Base-by-base conservation (phyloP, 768 basidiomycete genomes). In the Suillus plorans region DNA sequence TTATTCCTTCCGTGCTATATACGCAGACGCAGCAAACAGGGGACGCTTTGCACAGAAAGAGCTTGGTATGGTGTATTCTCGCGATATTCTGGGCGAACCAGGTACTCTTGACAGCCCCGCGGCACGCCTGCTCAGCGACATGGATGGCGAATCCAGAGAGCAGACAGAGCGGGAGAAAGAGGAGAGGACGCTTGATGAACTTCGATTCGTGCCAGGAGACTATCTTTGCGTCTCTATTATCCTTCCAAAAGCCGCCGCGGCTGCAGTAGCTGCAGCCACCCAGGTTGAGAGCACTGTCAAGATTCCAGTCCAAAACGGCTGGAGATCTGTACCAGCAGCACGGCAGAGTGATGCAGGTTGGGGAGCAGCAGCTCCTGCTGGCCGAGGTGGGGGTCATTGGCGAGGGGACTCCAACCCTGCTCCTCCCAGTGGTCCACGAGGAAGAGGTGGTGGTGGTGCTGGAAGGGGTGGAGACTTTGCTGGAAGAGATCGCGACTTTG, bases 51-150 rank as follows among this genome's bases (percentile, higher is more conserved):
- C 87, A 0, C 84, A 86, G 73, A 93, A 93, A 77, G 92, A 94
- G 50, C 85, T 94, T 50, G 92, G 92, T 34, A 84, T 84, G 70
- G 89, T 94, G 45, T 90, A 91, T 75, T 91, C 91, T 52, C 88
- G 92, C 67, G 93, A 94, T 76, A 90, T 94, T 67, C 84, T 92
- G 3, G 91, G 91, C 57, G 92, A 92, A 74, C 89, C 90, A 4
- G 91, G 91, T 41, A 76, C 87, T 1, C 73, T 90, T 25, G 80
- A 82, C 47, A 74, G 74, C 16, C 79, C 85, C 7, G 89, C 90
- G 0, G 82, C 88, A 0, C 83, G 89, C 3, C 80, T 92, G 3
- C 76, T 87, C 25, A 84, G 86, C 53, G 88, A 88, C 65, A 63
- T 69, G 0, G 77, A 76, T 20, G 66, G 69, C 5, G 78, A 82